These are phyloP conservation scores for Fusarium domesticum DNA, from an alignment of 2,329 filamentous ascomycete species.

Conservation along the genomic window DNA sequence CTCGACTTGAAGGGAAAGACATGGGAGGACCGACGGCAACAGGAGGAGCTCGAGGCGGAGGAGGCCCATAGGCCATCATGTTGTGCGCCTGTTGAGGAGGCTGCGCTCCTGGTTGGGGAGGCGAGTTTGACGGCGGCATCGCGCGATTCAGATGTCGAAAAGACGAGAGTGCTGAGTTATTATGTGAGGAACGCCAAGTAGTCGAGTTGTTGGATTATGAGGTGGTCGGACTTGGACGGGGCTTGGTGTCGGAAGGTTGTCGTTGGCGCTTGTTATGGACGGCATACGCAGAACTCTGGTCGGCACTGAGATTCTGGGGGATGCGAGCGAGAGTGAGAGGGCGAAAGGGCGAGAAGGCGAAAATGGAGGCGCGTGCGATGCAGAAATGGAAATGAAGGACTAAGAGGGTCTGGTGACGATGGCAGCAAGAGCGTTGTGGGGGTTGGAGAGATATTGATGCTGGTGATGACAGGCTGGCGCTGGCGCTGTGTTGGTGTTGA, in stretches of 20 bases:
- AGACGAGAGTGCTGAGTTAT: slow-evolving; percentile 44
- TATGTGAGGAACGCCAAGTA: slow-evolving; percentile 44
- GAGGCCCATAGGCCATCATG: slow-evolving; percentile 42
- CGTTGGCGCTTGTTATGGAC: slow-evolving; percentile 31
- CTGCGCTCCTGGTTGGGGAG: slow-evolving; percentile 38
- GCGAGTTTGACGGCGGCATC: slow-evolving; percentile 48
- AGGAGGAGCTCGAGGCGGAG: slow-evolving; percentile 45
- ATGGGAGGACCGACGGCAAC: slow-evolving; percentile 43
- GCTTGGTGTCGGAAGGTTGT: slow-evolving; percentile 44
- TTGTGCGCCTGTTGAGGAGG: slow-evolving; percentile 34
- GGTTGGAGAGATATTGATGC: slow-evolving; percentile 2
- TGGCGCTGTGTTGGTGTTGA: slow-evolving; percentile 12
- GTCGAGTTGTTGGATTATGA: slow-evolving; percentile 33
- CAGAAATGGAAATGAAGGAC: slow-evolving; percentile 3
- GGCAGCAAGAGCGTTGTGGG: slow-evolving; percentile 10
- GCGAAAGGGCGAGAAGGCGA: slow-evolving; percentile 20
- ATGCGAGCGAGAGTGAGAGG: slow-evolving; percentile 19
- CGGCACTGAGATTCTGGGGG: slow-evolving; percentile 23
- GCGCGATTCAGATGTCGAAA: slow-evolving; percentile 37
- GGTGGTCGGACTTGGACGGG: slow-evolving; percentile 35
- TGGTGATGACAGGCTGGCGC: slow-evolving; percentile 13
- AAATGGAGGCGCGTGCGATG: slow-evolving; percentile 14
- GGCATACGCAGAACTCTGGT: slow-evolving; percentile 31
- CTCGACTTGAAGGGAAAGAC: slow-evolving; percentile 49
- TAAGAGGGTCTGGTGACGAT: slow-evolving; percentile 7